phyloP scores from a whole-genome alignment of 208 protist species.

The Wallacemonas sp. region DNA sequence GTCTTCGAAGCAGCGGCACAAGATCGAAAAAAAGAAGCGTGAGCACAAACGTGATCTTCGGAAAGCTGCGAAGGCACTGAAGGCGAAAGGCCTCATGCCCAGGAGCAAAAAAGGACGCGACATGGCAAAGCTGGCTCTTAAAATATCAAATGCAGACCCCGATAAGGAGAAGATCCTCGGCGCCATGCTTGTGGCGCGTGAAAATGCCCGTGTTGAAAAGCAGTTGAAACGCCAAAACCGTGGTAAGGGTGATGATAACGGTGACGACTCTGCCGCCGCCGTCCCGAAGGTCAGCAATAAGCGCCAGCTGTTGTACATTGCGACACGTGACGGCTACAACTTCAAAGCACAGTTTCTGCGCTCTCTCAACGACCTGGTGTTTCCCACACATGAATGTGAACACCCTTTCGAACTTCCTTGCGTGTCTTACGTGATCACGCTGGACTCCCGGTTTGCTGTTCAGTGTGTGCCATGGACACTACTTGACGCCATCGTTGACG shows the following conservation, averaged over 20 bases:
- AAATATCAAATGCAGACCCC: conserved; percentile 82
- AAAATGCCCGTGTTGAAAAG: conserved; percentile 66
- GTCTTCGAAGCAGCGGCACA: conserved; percentile 84
- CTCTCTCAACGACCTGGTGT: conserved; percentile 67
- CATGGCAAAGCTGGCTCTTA: conserved; percentile 74
- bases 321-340: conserved; percentile 55
- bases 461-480: conserved; percentile 83
- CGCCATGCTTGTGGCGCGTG: conserved; percentile 65
- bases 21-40: conserved; percentile 87
- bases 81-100: conserved; percentile 71
- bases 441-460: conserved; percentile 81
- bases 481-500: conserved; percentile 76
- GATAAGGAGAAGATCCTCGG: conserved; percentile 87
- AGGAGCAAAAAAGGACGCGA: conserved; percentile 77
- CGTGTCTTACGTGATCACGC: conserved; percentile 70
- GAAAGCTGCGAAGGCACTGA: conserved; percentile 84
- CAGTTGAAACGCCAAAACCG: conserved; percentile 17
- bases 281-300: conserved; percentile 33
- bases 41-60: conserved; percentile 87
- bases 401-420: conserved; percentile 65
- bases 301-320: conserved; percentile 66
- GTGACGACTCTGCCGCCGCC: conserved; percentile 10
- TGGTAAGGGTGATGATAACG: conserved; percentile 11
- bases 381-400: conserved; percentile 29
- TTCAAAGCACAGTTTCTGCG: conserved; percentile 79